Evolutionary conservation across 768 basidiomycete genomes (phyloP), one percentile per base, ranked within the genome.

Genomic region (Boletus pseudo-olivaceus): DNA sequence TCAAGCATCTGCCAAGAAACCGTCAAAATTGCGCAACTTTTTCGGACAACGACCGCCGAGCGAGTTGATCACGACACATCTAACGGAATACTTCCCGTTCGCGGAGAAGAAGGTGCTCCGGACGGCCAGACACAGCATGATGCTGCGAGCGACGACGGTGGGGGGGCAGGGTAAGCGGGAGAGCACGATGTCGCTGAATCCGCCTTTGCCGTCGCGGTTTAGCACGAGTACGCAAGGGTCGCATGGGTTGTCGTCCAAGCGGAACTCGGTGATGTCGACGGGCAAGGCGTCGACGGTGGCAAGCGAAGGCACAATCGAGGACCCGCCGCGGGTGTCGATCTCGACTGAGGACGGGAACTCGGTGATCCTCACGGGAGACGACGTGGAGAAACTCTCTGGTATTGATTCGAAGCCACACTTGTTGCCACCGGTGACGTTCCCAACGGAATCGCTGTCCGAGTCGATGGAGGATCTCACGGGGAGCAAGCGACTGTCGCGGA

Each of bases 41-140:
- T 96, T 98, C 62, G 97, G 96, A 15, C 97, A 98, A 65, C 89
- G 97, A 38, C 97, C 97, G 0, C 95, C 97, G 0, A 93, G 90
- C 73, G 97, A 98, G 71, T 84, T 98, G 58, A 98, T 98, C 75
- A 91, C 95, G 26, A 96, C 79, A 7, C 95, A 98, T 67, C 72
- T 98, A 47, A 85, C 88, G 19, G 95, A 97, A 56, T 99, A 89
- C 76, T 99, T 99, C 83, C 97, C 97, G 1, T 81, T 82, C 58
- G 86, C 93, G 4, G 93, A 97, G 77, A 92, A 88, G 75, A 94
- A 88, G 73, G 88, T 90, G 35, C 76, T 99, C 38, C 86, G 93
- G 47, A 93, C 92, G 7, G 88, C 90, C 10, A 76, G 97, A 47
- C 85, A 97, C 67, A 94, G 91, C 65, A 91, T 97, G 81, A 82